These are phyloP conservation scores for Cordyceps tenuipes DNA, from an alignment of 2,329 filamentous ascomycete species.

Conservation along the genomic window DNA sequence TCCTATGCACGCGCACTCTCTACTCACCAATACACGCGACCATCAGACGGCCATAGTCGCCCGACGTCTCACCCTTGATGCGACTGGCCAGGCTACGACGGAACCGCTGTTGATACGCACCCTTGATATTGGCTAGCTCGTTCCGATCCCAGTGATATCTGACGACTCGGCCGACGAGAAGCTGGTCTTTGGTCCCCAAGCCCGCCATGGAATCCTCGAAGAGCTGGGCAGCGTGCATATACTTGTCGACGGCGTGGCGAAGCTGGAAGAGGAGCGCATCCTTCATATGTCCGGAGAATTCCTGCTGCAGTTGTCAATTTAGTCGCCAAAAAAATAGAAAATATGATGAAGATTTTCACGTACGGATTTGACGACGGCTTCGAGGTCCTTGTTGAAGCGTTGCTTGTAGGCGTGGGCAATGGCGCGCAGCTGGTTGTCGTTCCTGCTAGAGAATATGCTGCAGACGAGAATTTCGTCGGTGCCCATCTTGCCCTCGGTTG, in stretches of 20 bases:
- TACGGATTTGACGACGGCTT: conserved; percentile 64
- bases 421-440: conserved; percentile 75
- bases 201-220: conserved; percentile 87
- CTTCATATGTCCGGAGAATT: conserved; percentile 91
- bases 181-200: conserved; percentile 74
- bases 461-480: conserved; percentile 73
- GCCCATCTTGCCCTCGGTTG: conserved; percentile 63
- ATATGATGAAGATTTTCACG: conserved; percentile 17
- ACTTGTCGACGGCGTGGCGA: conserved; percentile 67
- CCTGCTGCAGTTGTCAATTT: conserved; percentile 29
- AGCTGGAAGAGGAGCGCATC: conserved; percentile 74
- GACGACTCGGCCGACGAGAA: conserved; percentile 70
- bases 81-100: conserved; percentile 57
- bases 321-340: neutral
- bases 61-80: conserved; percentile 75
- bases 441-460: conserved; percentile 66
- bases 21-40: conserved; percentile 54
- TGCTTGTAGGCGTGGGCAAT: conserved; percentile 67
- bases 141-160: conserved; percentile 74
- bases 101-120: conserved; percentile 66
- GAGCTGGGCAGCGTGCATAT: conserved; percentile 71
- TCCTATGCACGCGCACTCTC: neutral
- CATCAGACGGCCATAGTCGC: conserved; percentile 72
- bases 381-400: conserved; percentile 62
- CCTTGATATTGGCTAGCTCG: conserved; percentile 68